phyloP scores from a whole-genome alignment of 2,329 filamentous ascomycete species.

The Endoconidiophora polonica region DNA sequence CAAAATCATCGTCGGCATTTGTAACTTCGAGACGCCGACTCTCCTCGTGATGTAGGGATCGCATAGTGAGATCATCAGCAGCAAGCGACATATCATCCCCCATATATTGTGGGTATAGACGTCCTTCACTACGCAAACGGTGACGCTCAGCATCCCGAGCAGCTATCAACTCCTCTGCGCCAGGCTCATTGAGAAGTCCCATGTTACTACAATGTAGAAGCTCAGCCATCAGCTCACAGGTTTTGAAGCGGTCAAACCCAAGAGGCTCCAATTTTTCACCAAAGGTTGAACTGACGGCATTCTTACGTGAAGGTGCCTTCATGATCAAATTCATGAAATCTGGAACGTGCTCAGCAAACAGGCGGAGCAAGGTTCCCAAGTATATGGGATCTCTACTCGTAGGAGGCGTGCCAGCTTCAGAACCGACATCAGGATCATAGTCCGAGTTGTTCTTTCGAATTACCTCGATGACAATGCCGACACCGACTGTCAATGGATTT shows the following conservation, averaged over 20 bases:
- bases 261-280: slow-evolving; percentile 81
- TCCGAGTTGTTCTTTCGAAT: slow-evolving; percentile 99
- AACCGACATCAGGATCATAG: slow-evolving; percentile 83
- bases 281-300: slow-evolving; percentile 71
- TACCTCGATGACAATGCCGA: slow-evolving; percentile 94
- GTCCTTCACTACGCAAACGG: slow-evolving; percentile 59
- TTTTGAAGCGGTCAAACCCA: slow-evolving; percentile 96
- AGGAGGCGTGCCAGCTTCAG: slow-evolving; percentile 61
- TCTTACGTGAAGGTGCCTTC: slow-evolving; percentile 55
- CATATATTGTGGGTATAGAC: slow-evolving; percentile 32
- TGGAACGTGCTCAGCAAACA: slow-evolving; percentile 81
- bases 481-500: slow-evolving; percentile 86
- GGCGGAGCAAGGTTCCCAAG: slow-evolving; percentile 69
- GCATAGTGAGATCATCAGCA: slow-evolving; percentile 46
- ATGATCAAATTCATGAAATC: slow-evolving; percentile 87
- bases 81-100: slow-evolving; percentile 23
- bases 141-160: slow-evolving; percentile 69
- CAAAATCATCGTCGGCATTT: slow-evolving; percentile 79
- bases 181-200: slow-evolving; percentile 81
- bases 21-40: slow-evolving; percentile 63
- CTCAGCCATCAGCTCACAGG: slow-evolving; percentile 96
- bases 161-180: slow-evolving; percentile 73
- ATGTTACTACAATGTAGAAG: slow-evolving; percentile 97
- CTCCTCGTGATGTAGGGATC: slow-evolving; percentile 30
- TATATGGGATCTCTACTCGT: slow-evolving; percentile 89